Base-by-base conservation (phyloP, 2,329 filamentous ascomycete genomes). In the Aspergillus tamarii region DNA sequence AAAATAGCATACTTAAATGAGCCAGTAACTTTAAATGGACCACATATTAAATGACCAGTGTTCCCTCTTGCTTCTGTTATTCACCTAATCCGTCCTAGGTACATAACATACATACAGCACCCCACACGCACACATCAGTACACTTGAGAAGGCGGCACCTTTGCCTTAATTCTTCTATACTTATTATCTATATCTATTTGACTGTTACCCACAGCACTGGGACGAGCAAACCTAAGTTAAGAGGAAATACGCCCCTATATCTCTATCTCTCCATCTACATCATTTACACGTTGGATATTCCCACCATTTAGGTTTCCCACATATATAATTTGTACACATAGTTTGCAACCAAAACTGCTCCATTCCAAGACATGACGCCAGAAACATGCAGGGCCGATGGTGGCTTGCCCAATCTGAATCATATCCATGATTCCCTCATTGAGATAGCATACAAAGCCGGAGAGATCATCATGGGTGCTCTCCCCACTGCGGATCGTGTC, bases 351-450 rank as follows among this genome's bases (percentile, higher is more conserved):
- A 48, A 28, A 26, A 48, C 23, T 14, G n/a, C 46, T 16, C 26
- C 11, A 30, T 19, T 19, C 16, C 12, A 50, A 36, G 16, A 30
- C 12, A 50, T 30, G 46, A 19, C 14, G 2, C 16, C 26, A 28
- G 46, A 50, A 50, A 50, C 23, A 28, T 8, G 9, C 26, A 50
- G 3, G 12, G 16, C 23, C 14, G 14, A 10, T 26, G 16, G 14
- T 50, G 26, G 39, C 21, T 30, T 46, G 32, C 69, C 72, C n/a
- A 66, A 78, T 61, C 68, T 79, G 14, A 68, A 71, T n/a, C 76
- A 77, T n/a, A 80, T 83, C 39, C 80, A 81, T 66, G 78, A 80
- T 60, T 74, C 73, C 32, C 72, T 82, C 26, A 69, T 82, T 59
- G 69, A 73, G 12, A 62, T 83, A 41, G 81, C 80, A 55, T 69